Evolutionary conservation across 495 filamentous ascomycete genomes (phyloP), one percentile per base, ranked within the genome.

Genomic region (Xylaria bambusicola): DNA sequence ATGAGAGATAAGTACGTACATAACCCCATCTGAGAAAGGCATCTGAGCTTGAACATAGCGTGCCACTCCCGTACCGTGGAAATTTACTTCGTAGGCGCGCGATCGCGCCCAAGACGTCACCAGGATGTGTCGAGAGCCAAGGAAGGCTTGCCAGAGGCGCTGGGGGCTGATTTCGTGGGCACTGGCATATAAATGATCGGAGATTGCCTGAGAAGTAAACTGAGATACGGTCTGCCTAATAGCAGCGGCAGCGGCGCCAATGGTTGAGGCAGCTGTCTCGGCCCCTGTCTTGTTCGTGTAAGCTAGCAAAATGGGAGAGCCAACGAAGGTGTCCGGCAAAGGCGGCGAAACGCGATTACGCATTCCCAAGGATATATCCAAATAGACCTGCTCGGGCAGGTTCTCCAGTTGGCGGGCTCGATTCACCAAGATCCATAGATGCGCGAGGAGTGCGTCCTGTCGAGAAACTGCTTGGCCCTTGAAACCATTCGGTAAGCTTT

Each of bases 61-160:
- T 52, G 70, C 64, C 9, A 41, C 36, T 6, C 52, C 44, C 0
- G 41, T 63, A 8, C 51, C 63, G 29, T 58, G 65, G 61, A 79
- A 77, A 42, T 75, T 66, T 3, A 76, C 73, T 50, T 77, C 66
- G 23, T 72, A 69, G 24, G 71, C 68, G n/a, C 61, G 62, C 12
- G 65, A 59, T 41, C 72, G 65, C 2, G 73, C 55, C 76, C 76
- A 79, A 0, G 69, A 74, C 7, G 76, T 77, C n/a, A 73, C 61
- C 6, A 76, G 31, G 1, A 67, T 56, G 64, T 77, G 73, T 46
- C 66, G 48, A 20, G 58, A 60, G 26, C 75, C 75, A 8, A 75
- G 51, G 56, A 76, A 78, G 7, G 65, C 65, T 26, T 70, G 68
- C 74, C 74, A 76, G 26, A 78, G 27, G 18, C 74, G 67, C 31